phyloP scores from a whole-genome alignment of 352 stramenopile species.

The Pythium rishiriense region DNA sequence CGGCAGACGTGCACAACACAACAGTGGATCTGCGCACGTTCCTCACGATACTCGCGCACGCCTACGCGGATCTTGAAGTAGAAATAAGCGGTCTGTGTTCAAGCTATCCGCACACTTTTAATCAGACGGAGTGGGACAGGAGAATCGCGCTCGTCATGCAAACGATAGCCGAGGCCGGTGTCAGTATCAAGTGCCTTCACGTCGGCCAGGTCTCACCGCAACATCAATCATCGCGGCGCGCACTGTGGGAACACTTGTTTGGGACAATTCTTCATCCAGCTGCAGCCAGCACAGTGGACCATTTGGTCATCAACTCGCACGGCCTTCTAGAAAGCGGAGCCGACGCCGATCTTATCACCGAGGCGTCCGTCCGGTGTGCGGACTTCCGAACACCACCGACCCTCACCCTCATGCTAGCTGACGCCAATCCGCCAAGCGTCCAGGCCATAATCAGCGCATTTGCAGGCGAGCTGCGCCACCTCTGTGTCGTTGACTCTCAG shows the following conservation, averaged over 20 bases:
- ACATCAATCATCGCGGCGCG: not conserved
- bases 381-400: not conserved
- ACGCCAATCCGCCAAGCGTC: not conserved
- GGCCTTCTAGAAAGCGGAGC: not conserved
- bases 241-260: slow-evolving; percentile 14
- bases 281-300: not conserved
- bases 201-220: not conserved
- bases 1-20: slow-evolving; percentile 1
- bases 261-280: slow-evolving; percentile 4
- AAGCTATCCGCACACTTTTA: not conserved
- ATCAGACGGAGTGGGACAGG: not conserved
- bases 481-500: not conserved
- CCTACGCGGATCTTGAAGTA: slow-evolving; percentile 1
- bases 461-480: not conserved
- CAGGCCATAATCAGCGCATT: not conserved
- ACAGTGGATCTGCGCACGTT: not conserved
- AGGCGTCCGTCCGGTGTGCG: not conserved
- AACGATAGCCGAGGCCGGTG: not conserved
- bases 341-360: not conserved
- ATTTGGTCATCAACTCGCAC: not conserved
- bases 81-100: not conserved
- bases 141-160: slow-evolving; percentile 6
- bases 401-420: not conserved
- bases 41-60: not conserved
- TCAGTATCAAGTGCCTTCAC: slow-evolving; percentile 1